These are phyloP conservation scores for Allium cepa DNA, from an alignment of 106 monocot species.

Conservation along the genomic window DNA sequence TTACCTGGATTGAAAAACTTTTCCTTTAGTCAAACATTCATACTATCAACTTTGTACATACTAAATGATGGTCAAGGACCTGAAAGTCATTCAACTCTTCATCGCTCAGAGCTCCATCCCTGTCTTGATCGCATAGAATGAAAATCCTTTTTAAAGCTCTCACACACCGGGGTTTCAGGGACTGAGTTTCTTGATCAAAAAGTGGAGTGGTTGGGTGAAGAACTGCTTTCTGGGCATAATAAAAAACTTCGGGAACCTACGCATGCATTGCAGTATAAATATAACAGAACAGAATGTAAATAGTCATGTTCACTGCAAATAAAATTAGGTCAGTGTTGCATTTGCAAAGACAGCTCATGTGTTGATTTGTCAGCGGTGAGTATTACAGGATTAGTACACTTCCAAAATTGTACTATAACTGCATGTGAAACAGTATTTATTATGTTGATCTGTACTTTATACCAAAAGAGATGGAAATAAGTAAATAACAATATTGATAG, in stretches of 20 bases:
- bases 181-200: conserved; percentile 96
- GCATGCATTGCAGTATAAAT: not conserved
- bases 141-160: conserved; percentile 94
- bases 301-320: too few relatives aligned
- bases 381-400: not conserved
- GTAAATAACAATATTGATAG: too few relatives aligned
- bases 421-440: too few relatives aligned
- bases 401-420: not conserved
- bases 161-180: conserved; percentile 81
- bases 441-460: too few relatives aligned
- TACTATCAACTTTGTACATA: too few relatives aligned
- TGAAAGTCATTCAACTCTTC: conserved; percentile 93
- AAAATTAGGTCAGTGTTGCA: not conserved
- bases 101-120: conserved; percentile 94
- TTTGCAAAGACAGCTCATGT: not conserved
- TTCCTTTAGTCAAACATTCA: too few relatives aligned
- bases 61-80: conserved; percentile 21
- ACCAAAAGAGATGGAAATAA: too few relatives aligned
- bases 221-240: conserved; percentile 97
- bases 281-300: not conserved
- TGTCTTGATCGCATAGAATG: conserved; percentile 87
- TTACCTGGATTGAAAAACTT: conserved; percentile 43
- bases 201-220: conserved; percentile 94
- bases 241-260: conserved; percentile 92
- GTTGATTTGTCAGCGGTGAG: not conserved